A percentile compares a stretch with the other conserved stretches of the same genome.
Conservation (phyloP, 768 basidiomycete genomes). For the Tricholoma matsutake region DNA sequence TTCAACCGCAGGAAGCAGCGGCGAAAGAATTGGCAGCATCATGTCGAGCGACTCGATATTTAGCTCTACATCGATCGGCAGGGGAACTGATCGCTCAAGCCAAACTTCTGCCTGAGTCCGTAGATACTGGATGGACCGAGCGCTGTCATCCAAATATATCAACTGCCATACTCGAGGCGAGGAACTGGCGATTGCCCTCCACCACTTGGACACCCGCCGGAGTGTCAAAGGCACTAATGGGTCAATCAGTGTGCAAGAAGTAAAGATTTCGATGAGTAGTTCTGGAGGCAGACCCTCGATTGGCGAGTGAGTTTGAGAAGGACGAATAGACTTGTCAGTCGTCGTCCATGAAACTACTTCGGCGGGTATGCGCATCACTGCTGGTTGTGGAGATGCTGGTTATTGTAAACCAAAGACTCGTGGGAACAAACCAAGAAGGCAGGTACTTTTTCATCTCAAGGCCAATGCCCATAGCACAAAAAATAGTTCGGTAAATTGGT, state of each 20-base stretch:
- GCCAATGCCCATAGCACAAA: neutral
- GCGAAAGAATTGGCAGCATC: conserved; percentile 62
- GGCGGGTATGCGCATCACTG: neutral
- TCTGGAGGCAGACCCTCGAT: conserved; percentile 52
- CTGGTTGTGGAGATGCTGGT: neutral
- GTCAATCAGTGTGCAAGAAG: conserved; percentile 38
- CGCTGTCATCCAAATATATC: conserved; percentile 47
- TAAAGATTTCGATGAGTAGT: conserved; percentile 61
- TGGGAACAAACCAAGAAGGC: neutral
- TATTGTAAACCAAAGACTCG: neutral
- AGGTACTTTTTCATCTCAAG: neutral
- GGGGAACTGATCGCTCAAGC: conserved; percentile 49
- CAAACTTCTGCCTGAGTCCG: conserved; percentile 51
- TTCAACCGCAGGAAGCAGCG: conserved; percentile 50
- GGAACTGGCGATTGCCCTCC: conserved; percentile 51
- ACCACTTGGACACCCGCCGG: conserved; percentile 52
- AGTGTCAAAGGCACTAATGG: conserved; percentile 48
- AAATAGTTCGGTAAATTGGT: neutral
- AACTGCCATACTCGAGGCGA: conserved; percentile 63
- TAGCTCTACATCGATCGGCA: conserved; percentile 55
- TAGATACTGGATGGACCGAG: conserved; percentile 33
- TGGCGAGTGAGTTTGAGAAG: conserved; percentile 1
- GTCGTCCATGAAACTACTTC: neutral
- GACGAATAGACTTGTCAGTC: neutral
- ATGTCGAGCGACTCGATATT: conserved; percentile 44